Evolutionary conservation across 257 asterid species (phyloP).

Genomic region (Scutellaria galericulata): DNA sequence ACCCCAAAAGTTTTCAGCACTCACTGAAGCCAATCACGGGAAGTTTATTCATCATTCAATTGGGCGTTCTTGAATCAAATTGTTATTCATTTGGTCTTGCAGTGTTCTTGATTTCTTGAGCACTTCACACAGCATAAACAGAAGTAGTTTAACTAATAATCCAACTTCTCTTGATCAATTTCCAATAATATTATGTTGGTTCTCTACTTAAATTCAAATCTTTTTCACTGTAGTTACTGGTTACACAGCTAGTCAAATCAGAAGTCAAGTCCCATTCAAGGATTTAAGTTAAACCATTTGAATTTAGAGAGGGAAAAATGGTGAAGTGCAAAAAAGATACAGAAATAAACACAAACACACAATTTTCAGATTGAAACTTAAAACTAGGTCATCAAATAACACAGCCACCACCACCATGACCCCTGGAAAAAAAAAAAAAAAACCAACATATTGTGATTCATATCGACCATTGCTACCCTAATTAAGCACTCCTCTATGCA

Average conservation of each 20-base stretch:
- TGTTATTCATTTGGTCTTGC: background rate
- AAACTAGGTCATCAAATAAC: background rate
- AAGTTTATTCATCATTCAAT: background rate
- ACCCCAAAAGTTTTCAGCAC: background rate
- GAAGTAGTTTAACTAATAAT: background rate
- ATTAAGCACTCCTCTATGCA: background rate
- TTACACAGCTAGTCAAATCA: background rate
- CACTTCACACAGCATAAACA: background rate
- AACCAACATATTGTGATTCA: background rate
- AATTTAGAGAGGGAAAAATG: background rate
- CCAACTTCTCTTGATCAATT: background rate
- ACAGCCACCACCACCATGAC: background rate
- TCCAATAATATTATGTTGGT: background rate
- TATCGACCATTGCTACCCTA: background rate
- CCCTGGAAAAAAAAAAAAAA: background rate
- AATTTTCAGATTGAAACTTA: background rate
- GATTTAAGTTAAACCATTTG: constrained; percentile 5
- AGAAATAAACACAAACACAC: no score
- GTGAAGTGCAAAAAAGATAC: background rate
- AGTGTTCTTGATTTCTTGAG: background rate
- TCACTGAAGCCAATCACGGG: background rate
- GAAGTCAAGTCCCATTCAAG: background rate
- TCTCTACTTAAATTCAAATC: background rate
- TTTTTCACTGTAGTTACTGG: no score
- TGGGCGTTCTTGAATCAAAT: background rate